Conservation (phyloP, 306 rosid species). For the Begonia fuchsioides region DNA sequence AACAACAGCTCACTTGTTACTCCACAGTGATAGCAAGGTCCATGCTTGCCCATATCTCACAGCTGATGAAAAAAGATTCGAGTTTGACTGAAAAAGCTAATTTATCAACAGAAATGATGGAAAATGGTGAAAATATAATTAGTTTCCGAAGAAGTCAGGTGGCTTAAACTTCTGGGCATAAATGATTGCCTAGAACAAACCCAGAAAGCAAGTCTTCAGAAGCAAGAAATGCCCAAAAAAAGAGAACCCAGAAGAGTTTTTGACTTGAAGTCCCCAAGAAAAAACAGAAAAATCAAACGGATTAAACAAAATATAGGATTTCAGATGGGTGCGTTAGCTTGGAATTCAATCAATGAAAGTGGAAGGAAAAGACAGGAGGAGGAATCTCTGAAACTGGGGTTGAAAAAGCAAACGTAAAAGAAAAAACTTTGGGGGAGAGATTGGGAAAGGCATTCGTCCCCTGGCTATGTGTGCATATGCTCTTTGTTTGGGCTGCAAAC, state of each 20-base stretch:
- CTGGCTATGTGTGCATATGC: conserved; percentile 43
- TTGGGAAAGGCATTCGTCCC: conserved; percentile 13
- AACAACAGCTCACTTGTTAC: conserved; percentile 99
- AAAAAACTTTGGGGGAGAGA: conserved; percentile 16
- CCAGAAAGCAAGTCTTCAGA: conserved; percentile 40
- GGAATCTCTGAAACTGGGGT: conserved; percentile 80
- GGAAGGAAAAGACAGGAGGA: conserved; percentile 58
- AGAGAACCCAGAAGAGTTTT: conserved; percentile 54
- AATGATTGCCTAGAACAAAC: conserved; percentile 36
- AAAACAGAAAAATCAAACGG: conserved; percentile 23
- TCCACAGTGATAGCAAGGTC: conserved; percentile 99
- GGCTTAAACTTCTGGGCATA: conserved; percentile 26
- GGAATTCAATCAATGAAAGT: conserved; percentile 50
- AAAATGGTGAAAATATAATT: conserved; percentile 21
- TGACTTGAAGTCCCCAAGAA: conserved; percentile 32
- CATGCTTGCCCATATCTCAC: conserved; percentile 88
- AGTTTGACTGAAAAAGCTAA: conserved; percentile 19
- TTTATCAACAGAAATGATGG: conserved; percentile 11
- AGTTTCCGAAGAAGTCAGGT: conserved; percentile 21
- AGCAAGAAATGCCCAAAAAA: conserved; percentile 26
- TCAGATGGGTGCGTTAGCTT: conserved; percentile 32
- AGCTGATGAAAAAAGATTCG: conserved; percentile 22
- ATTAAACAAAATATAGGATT: conserved; percentile 39
- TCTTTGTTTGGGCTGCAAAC: background rate
- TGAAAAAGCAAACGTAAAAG: conserved; percentile 60